Percentiles rank a stretch among this genome's conserved stretches.
Conservation (phyloP, 495 filamentous ascomycete genomes). For the Bathelium albidoporum region DNA sequence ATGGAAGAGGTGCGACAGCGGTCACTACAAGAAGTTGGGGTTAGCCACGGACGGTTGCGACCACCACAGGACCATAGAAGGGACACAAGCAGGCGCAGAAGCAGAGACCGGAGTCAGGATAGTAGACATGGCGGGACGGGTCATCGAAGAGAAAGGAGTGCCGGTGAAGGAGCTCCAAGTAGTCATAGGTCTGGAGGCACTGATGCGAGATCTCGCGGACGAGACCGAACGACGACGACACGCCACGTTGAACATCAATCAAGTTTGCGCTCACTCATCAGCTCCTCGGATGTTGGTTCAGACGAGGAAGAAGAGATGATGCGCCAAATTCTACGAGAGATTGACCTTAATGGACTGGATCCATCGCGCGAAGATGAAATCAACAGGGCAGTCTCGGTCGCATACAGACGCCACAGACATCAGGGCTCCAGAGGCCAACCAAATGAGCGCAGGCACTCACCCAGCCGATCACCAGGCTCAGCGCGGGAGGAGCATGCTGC, state of each 20-base stretch:
- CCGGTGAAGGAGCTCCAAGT: constrained; percentile 15
- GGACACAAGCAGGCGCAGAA: constrained; percentile 33
- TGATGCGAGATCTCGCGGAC: not conserved
- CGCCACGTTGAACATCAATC: constrained; percentile 74
- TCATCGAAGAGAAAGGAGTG: constrained; percentile 17
- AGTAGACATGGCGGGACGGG: not conserved
- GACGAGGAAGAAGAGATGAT: constrained; percentile 84
- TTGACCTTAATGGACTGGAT: constrained; percentile 74
- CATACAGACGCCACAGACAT: constrained; percentile 62
- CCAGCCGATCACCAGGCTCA: not conserved
- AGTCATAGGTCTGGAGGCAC: not conserved
- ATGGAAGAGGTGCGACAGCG: constrained; percentile 58
- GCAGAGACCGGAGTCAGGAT: constrained; percentile 27
- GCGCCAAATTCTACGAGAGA: constrained; percentile 76
- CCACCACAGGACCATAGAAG: constrained; percentile 25
- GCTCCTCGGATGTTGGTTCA: constrained; percentile 59
- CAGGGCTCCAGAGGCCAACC: constrained; percentile 25
- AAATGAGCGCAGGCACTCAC: constrained; percentile 6
- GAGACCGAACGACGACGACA: not conserved
- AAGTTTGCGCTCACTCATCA: constrained; percentile 72
- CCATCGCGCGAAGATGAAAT: constrained; percentile 69
- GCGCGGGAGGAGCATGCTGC: constrained; percentile 3
- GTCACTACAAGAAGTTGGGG: constrained; percentile 59
- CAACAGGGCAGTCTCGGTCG: constrained; percentile 78
- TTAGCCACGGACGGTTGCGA: constrained; percentile 27